Evolutionary conservation across 2,329 filamentous ascomycete species (phyloP), one percentile per base, ranked within the genome.

Genomic region (Talaromyces islandicus): DNA sequence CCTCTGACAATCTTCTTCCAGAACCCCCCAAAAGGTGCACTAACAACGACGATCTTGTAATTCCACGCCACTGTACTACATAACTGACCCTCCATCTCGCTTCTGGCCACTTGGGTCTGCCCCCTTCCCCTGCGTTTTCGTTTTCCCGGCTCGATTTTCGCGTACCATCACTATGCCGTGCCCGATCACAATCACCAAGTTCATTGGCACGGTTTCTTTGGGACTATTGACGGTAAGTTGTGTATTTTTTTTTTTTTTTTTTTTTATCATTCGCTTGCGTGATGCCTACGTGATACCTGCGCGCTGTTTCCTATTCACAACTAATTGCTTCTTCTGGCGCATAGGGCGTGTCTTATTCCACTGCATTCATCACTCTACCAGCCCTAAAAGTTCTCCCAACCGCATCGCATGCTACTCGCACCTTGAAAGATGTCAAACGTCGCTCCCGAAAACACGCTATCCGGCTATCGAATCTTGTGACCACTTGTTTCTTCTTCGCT

Each of bases 141-240:
- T 1, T 19, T 24, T 21, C 3, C 43, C 43, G 9, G 19, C 19
- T 46, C 21, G n/a, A 6, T 10, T 21, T 46, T 17, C 7, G 48
- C 29, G 24, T 54, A 46, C 57, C n/a, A 35, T 43, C 67, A 80
- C 72, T 75, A 89, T 91, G 85, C 81, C 85, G 68, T 85, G 83
- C 68, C 86, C 82, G 69, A 85, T 96, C 70, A 87, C 90, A 59
- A 78, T 89, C 74, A 86, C 90, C 79, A 97, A 97, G 80, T 96
- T 97, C 74, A 89, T 97, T 67, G 93, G 93, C 70, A 95, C 91
- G 56, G 85, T 96, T 66, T 93, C 89, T 68, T 83, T 97, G 60
- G 93, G 93, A 64, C 83, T 97, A 60, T 78, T 96, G 74, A 96
- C 92, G 62, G 92, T 96, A 84, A 70, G 43, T 46, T 32, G 88